Conservation (phyloP, 495 filamentous ascomycete species). For the Penicillium alfredii region DNA sequence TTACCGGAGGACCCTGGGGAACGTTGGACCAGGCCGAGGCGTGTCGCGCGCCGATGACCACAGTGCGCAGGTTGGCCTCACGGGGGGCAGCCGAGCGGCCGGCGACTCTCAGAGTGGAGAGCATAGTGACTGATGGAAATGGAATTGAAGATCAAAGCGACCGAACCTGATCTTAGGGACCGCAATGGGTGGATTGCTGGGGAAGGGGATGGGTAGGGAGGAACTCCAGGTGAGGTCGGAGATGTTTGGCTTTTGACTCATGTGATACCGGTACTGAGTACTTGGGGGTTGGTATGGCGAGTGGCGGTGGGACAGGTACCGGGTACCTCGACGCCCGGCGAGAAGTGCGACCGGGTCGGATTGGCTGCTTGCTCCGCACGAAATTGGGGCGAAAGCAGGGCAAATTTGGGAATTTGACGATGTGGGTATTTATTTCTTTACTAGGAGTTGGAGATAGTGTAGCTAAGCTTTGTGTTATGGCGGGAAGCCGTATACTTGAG, state of each 20-base stretch:
- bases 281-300: constrained; percentile 11
- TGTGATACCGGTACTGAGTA: constrained; percentile 29
- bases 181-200: neutral
- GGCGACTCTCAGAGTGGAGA: constrained; percentile 52
- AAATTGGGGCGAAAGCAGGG: too few relatives aligned
- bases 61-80: constrained; percentile 40
- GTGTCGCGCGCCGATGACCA: constrained; percentile 53
- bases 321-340: constrained; percentile 16
- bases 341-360: constrained; percentile 14
- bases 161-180: too few relatives aligned
- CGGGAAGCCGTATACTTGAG: too few relatives aligned
- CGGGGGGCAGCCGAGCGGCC: constrained; percentile 48
- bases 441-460: too few relatives aligned
- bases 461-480: too few relatives aligned
- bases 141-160: too few relatives aligned
- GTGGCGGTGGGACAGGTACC: constrained; percentile 7
- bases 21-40: constrained; percentile 85
- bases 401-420: too few relatives aligned
- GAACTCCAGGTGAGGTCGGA: constrained; percentile 28
- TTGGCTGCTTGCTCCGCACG: constrained; percentile 22
- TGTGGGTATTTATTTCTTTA: too few relatives aligned
- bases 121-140: constrained; percentile 35
- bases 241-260: constrained; percentile 33
- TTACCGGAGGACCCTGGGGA: constrained; percentile 87
- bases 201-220: constrained; percentile 18